phyloP scores from a whole-genome alignment of 352 stramenopile genomes.

The Chrysophaeum taylorii region DNA sequence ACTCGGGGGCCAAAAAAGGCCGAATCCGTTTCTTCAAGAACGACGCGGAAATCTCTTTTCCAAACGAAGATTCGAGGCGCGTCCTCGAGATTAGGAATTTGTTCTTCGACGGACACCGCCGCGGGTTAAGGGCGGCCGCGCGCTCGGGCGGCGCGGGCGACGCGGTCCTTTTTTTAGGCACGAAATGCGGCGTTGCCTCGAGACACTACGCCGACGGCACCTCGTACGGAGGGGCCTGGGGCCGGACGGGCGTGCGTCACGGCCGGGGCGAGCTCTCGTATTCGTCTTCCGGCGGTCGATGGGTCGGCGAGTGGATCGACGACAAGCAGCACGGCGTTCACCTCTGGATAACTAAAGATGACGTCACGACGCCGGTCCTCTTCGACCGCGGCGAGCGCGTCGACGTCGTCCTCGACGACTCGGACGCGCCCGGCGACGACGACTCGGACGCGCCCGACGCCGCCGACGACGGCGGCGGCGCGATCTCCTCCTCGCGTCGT shows the following conservation, averaged over 20 bases:
- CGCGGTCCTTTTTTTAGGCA: neutral
- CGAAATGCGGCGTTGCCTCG: neutral
- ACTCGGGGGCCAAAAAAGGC: neutral
- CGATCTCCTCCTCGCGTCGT: too few species aligned
- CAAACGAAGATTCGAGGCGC: too few species aligned
- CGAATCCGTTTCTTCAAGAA: conserved; percentile 2
- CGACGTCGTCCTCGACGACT: neutral
- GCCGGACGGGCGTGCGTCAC: neutral
- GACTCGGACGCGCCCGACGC: neutral
- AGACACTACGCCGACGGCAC: neutral
- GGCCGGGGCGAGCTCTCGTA: neutral
- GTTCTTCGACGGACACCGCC: too few species aligned
- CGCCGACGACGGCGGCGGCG: neutral
- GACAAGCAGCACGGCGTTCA: conserved; percentile 1
- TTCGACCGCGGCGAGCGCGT: neutral
- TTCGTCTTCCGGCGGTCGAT: neutral
- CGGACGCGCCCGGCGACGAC: neutral
- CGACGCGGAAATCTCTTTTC: too few species aligned
- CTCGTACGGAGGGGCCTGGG: neutral
- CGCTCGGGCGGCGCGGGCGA: neutral
- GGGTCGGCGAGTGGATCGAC: neutral
- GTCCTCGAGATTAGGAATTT: too few species aligned
- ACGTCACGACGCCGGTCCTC: neutral
- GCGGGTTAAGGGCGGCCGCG: neutral
- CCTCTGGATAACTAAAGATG: neutral